Evolutionary conservation across 768 basidiomycete species (phyloP).

Genomic region (Pulveroboletus sp.): DNA sequence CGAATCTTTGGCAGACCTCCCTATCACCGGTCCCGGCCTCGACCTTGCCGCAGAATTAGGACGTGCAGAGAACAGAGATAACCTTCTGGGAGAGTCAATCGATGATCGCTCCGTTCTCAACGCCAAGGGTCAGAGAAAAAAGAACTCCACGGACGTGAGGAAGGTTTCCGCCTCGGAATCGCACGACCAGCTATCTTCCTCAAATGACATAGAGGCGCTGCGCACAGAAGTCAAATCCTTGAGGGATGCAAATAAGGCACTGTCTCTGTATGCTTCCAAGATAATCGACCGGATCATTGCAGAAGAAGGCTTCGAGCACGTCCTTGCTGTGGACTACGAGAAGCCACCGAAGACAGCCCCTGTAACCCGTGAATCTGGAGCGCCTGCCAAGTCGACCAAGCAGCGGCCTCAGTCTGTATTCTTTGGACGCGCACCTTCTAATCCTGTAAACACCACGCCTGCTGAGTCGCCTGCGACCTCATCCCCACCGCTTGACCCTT

Average conservation of each 20-base stretch:
- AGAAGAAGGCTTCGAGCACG: constrained; percentile 95
- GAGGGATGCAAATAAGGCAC: constrained; percentile 93
- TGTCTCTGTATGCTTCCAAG: constrained; percentile 94
- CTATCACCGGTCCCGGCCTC: constrained; percentile 83
- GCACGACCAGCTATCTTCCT: constrained; percentile 40
- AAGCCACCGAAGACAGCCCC: constrained; percentile 47
- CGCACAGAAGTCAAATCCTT: constrained; percentile 85
- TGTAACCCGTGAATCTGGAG: constrained; percentile 23
- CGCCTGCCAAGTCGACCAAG: constrained; percentile 31
- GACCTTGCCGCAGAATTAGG: constrained; percentile 91
- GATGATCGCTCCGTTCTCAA: constrained; percentile 47
- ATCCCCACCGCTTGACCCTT: constrained; percentile 21
- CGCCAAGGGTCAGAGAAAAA: constrained; percentile 46
- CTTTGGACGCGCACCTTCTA: constrained; percentile 36
- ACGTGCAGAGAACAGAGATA: constrained; percentile 85
- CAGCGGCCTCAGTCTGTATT: constrained; percentile 61
- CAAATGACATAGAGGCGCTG: constrained; percentile 69
- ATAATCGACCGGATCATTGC: constrained; percentile 97
- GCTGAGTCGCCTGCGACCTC: constrained; percentile 19
- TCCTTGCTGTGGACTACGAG: constrained; percentile 90
- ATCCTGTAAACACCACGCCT: constrained; percentile 37
- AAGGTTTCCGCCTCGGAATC: constrained; percentile 36
- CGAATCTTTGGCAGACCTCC: constrained; percentile 81
- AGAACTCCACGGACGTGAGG: constrained; percentile 27
- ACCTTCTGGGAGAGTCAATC: constrained; percentile 51